Base-by-base conservation (phyloP, 2,329 filamentous ascomycete species). In the Piedraia hortae region DNA sequence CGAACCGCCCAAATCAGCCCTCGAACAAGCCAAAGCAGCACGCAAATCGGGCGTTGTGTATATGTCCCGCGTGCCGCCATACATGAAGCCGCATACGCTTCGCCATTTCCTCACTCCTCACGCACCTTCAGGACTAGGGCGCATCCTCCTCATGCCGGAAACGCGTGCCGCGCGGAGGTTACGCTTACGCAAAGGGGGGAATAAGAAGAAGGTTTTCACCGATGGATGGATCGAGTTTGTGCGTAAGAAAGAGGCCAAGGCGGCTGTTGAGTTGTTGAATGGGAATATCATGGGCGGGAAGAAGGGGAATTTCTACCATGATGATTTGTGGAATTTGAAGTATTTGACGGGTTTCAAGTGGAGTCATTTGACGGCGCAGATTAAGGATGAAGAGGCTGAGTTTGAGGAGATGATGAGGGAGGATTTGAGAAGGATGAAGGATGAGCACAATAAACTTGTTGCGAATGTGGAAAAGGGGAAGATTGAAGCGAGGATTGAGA, bases 171-270 rank as follows among this genome's bases (percentile, higher is more conserved):
- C 59, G 4, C 70, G 74, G 34, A 51, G 60, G 5, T 57, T 62
- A 12, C 66, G 75, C 14, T 55, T 78, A 7, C 58, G 59, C 24
- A 58, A 56, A 22, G 75, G 77, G 22, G 75, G 75, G 26, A 85
- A 82, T 49, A 78, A 78, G 50, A 77, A 78, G 45, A 61, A 65
- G 27, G 61, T 61, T n/a, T 85, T 65, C 46, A 68, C 63, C 3
- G 77, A 88, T 44, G 77, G 75, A 20, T 88, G 75, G 75, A 63
- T 85, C 13, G 77, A 88, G 43, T 88, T 82, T 36, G 44, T 63
- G 16, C 55, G 58, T 29, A 85, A 85, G 45, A 56, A 57, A 30
- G 66, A 80, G 29, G 75, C 75, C 16, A 77, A 80, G 42, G 51
- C 60, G n/a, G 68, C 62, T 0, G 72, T 66, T 21, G 69, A 75